Base-by-base conservation (phyloP, 768 basidiomycete species). In the Auricularia auricula-judae region DNA sequence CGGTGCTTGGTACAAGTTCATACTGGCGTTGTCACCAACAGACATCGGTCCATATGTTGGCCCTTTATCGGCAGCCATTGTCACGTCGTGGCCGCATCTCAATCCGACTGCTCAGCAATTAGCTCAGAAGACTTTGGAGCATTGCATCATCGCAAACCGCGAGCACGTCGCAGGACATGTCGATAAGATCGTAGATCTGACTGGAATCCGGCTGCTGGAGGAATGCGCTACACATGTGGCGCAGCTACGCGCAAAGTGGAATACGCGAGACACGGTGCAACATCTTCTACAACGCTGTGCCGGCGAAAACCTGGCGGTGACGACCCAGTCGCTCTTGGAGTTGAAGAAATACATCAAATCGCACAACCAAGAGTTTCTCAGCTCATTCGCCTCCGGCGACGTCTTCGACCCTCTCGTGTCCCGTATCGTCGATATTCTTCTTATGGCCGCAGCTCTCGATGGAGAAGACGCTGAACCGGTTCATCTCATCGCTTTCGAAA, bases 41-140 rank as follows among this genome's bases (percentile, higher is more conserved):
- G 94, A 98, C 66, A 78, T 94, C 53, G 87, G 91, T 2, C 86
- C 91, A 2, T 87, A 93, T 70, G 81, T 95, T 60, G 93, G 93
- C 3, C 84, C 89, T 3, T 96, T 93, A 0, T 91, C 87, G 47
- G 94, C 96, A 3, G 85, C 89, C 0, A 81, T 98, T 63, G 83
- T 93, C 14, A 81, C 85, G 3, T 80, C 83, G 3, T 99, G 97
- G 97, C 71, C 79, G 2, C 76, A 73, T 1, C 83, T 98, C 54
- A 80, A 83, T 16, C 63, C 76, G 0, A 68, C 72, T 11, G 84
- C 85, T 56, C 82, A 81, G 7, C 73, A 75, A 1, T 72, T 82
- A 2, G 91, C 89, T 0, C 77, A 75, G 59, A 72, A 79, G 61
- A 87, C 85, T 10, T 76, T 98, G 63, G 75, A 84, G 43, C 86